Percentiles rank a stretch among this genome's conserved stretches.
Conservation (phyloP, 2,329 filamentous ascomycete genomes). For the Chalara sp. region DNA sequence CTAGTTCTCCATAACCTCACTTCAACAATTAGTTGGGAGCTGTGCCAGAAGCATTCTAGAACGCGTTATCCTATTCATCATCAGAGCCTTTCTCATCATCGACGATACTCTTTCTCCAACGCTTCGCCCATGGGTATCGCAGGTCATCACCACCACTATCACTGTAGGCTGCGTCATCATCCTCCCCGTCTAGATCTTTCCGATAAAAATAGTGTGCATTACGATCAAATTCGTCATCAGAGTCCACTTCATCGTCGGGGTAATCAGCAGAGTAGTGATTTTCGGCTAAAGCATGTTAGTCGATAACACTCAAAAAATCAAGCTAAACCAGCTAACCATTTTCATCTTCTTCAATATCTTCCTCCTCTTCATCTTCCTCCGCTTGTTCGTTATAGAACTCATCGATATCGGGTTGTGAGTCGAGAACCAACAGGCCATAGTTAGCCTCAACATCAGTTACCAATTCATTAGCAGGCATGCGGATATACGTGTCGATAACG, state of each 20-base stretch:
- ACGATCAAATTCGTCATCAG: slow-evolving; percentile 57
- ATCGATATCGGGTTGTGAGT: slow-evolving; percentile 35
- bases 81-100: slow-evolving; percentile 2
- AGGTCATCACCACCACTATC: slow-evolving; percentile 18
- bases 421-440: slow-evolving; percentile 32
- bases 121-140: slow-evolving; percentile 22
- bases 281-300: slow-evolving; percentile 47
- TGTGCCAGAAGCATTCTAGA: no score
- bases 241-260: slow-evolving; percentile 70
- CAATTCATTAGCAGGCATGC: slow-evolving; percentile 45
- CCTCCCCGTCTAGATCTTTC: slow-evolving; percentile 22
- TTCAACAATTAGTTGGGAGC: no score
- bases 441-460: slow-evolving; percentile 39
- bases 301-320: background rate
- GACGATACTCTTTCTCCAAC: slow-evolving; percentile 5
- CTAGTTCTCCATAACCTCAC: no score
- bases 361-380: slow-evolving; percentile 57
- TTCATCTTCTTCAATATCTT: slow-evolving; percentile 58
- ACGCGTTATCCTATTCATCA: background rate
- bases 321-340: slow-evolving; percentile 41
- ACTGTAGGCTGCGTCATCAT: slow-evolving; percentile 18
- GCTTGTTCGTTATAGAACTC: slow-evolving; percentile 53
- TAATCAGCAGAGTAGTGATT: slow-evolving; percentile 77
- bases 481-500: slow-evolving; percentile 58
- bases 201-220: slow-evolving; percentile 46